Base-by-base conservation (phyloP, 192 early-diverging fungal genomes). In the Mortierella alpina region DNA sequence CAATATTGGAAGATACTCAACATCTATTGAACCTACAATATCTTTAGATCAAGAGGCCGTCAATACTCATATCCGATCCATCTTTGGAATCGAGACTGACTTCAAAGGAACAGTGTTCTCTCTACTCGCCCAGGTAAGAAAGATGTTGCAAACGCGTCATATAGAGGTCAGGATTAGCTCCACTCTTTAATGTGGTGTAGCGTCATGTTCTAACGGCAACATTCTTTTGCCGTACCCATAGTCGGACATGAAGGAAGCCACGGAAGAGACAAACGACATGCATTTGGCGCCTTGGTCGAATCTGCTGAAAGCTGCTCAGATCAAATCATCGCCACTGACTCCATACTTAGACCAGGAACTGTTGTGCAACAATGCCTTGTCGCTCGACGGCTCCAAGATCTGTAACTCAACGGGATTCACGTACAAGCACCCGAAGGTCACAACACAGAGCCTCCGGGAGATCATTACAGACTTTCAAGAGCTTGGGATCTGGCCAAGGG, bases 301-400 rank as follows among this genome's bases (percentile, higher is more conserved):
- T 31, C 75, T 98, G 31, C 85, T 96, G 49, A 90, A 91, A 18
- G 75, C 73, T 5, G 85, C 87, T 12, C 85, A 88, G 8, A 90
- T 96, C 41, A 83, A 84, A n/a, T 92, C 91, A 69, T 96, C 96
- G 39, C 95, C 96, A 5, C 79, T 98, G 59, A 95, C 95, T 23
- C 97, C 97, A 12, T 98, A 96, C 69, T 73, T 98, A 18, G 97
- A 98, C 82, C 89, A 93, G 67, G 97, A 98, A 82, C 84, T 97
- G n/a, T 87, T 97, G 15, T 93, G 92, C 53, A 94, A 95, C 73
- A 93, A 95, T 56, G 89, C 93, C 9, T 76, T 97, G 14, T 92
- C 88, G 40, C 82, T 97, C 9, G 93, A 97, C 68, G 97, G 97
- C 14, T 87, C 87, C 15, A 89, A 90, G 84, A 97, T 98, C 70